These are phyloP conservation scores for Rostrohypoxylon terebratum DNA, from an alignment of 495 filamentous ascomycete species.

Conservation along the genomic window DNA sequence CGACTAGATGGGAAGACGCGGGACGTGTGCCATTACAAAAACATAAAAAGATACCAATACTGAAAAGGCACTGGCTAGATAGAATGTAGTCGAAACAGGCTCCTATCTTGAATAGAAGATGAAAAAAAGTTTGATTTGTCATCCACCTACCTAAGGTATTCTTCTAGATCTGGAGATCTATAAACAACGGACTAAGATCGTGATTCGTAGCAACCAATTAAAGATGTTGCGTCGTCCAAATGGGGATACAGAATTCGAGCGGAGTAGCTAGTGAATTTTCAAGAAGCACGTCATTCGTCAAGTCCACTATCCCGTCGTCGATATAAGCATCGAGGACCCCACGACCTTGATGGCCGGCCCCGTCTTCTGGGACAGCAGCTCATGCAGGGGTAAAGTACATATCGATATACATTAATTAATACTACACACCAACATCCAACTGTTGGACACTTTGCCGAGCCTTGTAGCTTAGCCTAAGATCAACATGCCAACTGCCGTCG, in stretches of 20 bases:
- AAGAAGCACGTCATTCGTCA: conserved; percentile 30
- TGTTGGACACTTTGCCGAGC: not conserved
- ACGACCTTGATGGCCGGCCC: conserved; percentile 49
- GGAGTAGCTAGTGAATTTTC: conserved; percentile 20
- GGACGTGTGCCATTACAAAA: conserved; percentile 3
- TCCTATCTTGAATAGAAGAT: conserved; percentile 30
- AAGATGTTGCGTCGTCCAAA: conserved; percentile 9
- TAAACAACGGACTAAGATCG: conserved; percentile 5
- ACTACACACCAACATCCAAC: conserved; percentile 1
- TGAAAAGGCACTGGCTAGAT: not conserved
- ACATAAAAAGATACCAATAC: conserved; percentile 7
- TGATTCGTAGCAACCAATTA: conserved; percentile 22
- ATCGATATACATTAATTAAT: conserved; percentile 28
- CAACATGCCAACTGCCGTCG: conserved; percentile 28
- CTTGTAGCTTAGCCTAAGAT: not conserved
- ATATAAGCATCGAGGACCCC: conserved; percentile 43
- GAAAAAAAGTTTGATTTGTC: conserved; percentile 35
- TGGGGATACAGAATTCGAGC: conserved; percentile 27
- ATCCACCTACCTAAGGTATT: not conserved
- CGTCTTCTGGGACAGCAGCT: conserved; percentile 28
- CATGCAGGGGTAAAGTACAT: conserved; percentile 23
- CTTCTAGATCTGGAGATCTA: conserved; percentile 2
- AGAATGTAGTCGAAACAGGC: conserved; percentile 34
- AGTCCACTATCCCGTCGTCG: conserved; percentile 24
- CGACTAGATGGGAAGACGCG: conserved; percentile 56